A percentile compares a stretch with the other conserved stretches of the same genome.
Conservation (phyloP, 768 basidiomycete genomes). For the Leccinum fibrillosum region DNA sequence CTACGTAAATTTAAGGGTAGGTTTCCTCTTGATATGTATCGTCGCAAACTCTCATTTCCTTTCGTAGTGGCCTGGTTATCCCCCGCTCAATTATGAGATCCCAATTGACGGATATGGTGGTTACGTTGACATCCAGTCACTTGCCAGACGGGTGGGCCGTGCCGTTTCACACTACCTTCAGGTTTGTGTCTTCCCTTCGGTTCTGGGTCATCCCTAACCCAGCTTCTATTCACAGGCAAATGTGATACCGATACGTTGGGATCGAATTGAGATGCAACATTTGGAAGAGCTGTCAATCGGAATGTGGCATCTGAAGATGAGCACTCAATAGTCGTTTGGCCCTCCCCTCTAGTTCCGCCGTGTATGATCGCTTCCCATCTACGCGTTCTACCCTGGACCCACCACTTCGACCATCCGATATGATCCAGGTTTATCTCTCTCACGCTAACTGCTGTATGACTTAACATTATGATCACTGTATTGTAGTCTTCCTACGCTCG, state of each 20-base stretch:
- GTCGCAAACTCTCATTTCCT: background rate
- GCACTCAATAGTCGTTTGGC: slow-evolving; percentile 22
- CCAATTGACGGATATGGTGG: slow-evolving; percentile 67
- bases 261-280: slow-evolving; percentile 66
- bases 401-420: slow-evolving; percentile 9
- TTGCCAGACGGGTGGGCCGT: slow-evolving; percentile 65
- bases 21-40: slow-evolving; percentile 19
- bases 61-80: slow-evolving; percentile 65
- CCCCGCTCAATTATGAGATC: slow-evolving; percentile 70
- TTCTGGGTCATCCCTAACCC: slow-evolving; percentile 8
- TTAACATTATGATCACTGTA: slow-evolving; percentile 18
- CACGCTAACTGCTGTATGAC: slow-evolving; percentile 19
- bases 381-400: slow-evolving; percentile 7
- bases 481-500: background rate
- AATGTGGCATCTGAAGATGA: slow-evolving; percentile 68
- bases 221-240: slow-evolving; percentile 46
- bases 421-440: slow-evolving; percentile 3
- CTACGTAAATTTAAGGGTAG: slow-evolving; percentile 58
- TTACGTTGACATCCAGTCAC: slow-evolving; percentile 60
- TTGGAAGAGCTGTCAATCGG: slow-evolving; percentile 67
- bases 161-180: slow-evolving; percentile 76
- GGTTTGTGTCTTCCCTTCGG: slow-evolving; percentile 35
- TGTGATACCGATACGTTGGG: slow-evolving; percentile 65
- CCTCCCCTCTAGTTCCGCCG: background rate
- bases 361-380: slow-evolving; percentile 9